These are phyloP conservation scores for Solanum infundibuliforme DNA, from an alignment of 257 asterid genomes.

Conservation along the genomic window DNA sequence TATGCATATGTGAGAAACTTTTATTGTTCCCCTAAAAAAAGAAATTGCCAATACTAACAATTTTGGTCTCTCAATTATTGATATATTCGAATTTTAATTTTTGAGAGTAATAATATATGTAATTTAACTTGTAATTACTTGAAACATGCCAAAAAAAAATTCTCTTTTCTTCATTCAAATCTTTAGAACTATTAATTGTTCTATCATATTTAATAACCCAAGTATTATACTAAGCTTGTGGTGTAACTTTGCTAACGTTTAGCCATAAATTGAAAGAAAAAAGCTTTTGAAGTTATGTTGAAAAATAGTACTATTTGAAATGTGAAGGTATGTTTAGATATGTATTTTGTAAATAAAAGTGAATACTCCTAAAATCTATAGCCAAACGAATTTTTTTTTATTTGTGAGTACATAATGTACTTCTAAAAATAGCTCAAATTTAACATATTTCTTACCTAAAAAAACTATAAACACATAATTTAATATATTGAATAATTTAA, in stretches of 20 bases:
- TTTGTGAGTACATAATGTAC: not conserved
- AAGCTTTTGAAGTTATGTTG: not conserved
- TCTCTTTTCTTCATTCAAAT: not conserved
- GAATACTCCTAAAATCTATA: not conserved
- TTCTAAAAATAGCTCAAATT: not conserved
- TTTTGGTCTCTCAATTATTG: not conserved
- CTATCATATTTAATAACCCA: not conserved
- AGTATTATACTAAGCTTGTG: not conserved
- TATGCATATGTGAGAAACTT: no score
- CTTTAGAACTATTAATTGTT: not conserved
- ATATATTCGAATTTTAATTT: no score
- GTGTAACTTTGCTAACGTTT: not conserved
- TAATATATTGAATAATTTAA: not conserved
- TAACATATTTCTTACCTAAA: not conserved
- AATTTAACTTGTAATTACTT: not conserved
- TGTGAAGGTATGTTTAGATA: not conserved
- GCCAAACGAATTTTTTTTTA: fast-evolving
- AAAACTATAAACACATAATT: not conserved
- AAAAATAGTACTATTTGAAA: not conserved
- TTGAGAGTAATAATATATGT: no score
- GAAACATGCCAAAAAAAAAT: no score
- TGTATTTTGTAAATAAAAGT: not conserved
- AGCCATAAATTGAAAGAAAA: no score
- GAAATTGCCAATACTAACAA: no score
- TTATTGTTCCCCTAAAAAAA: no score